Evolutionary conservation across 208 protist species (phyloP), one percentile per base, ranked within the genome.

Genomic region (Leishmania tropica): DNA sequence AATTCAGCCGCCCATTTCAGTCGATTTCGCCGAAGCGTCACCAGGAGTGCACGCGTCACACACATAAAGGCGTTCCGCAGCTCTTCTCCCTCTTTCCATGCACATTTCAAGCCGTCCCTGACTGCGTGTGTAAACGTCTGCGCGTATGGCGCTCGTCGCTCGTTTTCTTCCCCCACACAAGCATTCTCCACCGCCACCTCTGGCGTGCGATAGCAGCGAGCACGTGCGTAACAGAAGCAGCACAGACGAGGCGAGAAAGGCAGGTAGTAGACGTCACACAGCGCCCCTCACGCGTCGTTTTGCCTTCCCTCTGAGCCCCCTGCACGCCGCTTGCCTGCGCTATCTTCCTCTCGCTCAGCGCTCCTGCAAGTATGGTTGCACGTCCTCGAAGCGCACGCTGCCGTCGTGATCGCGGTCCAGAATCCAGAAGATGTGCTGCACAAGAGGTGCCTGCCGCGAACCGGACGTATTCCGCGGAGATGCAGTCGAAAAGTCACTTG

Each of bases 361-460:
- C 11, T 35, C 73, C 28, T 62, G 28, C 62, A 92, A 71, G 76
- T 87, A 90, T 1, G 79, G 48, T 35, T 82, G 75, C 71, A 92
- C 83, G 62, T 96, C 91, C 11, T 75, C 65, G 83, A 93, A 93
- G 40, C 85, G 60, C 24, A 94, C 78, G 64, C 77, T 81, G 28
- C 93, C 93, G 72, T 93, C 90, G 37, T 80, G 62, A 77, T 96
- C 85, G 13, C 68, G 64, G 83, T 96, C 93, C 24, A 89, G 62
- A 21, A 93, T 82, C 65, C 79, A 83, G 81, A 96, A 94, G 0
- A 92, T 83, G 62, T 93, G 87, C 72, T 85, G 84, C 10, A 74
- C 35, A 19, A 88, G 76, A 11, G 74, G 64, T 40, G 21, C 42
- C n/a, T 74, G 60, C 13, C 76, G 68, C 45, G 56, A 40, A 2